Evolutionary conservation across 2,329 filamentous ascomycete species (phyloP), one percentile per base, ranked within the genome.

Genomic region (Trichoderma afroharzianum): DNA sequence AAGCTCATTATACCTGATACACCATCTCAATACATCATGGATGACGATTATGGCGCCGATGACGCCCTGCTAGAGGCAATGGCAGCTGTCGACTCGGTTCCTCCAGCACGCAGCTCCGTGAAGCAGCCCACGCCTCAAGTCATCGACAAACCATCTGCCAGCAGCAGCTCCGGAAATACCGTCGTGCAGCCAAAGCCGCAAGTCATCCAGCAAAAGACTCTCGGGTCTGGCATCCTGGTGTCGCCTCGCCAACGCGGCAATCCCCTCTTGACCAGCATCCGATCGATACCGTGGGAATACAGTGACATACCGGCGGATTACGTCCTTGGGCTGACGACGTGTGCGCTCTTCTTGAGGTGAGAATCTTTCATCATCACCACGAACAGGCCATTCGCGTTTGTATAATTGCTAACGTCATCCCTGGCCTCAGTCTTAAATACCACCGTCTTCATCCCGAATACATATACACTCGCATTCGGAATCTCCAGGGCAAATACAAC

Each of bases 361-460:
- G 75, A 8, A 11, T 26, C 14, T 15, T 15, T 3, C 18, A 26
- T 39, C 9, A 28, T 21, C 8, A 21, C 12, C 15, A 59, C 30
- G 21, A 14, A 28, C 4, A 28, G 2, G 9, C 5, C n/a, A 14
- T 21, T 24, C 6, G 1, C 0, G 8, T 8, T 5, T 21, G 8
- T 2, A 18, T 50, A 9, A 15, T 24, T 47, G 36, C 70, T 74
- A 21, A 75, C 39, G 2, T 11, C 2, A 9, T 33, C 21, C n/a
- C 61, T n/a, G n/a, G 18, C 47, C 4, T 28, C 70, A 87, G 93
- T 62, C 88, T 99, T 69, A 99, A 98, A 81, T 99, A 99, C 81
- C 96, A 99, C 81, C 93, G 95, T 32, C 87, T 99, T 67, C 96
- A 99, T 79, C 96, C 96, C 1, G 96, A 99, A 82, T 99, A 99